Evolutionary conservation across 106 monocot genomes (phyloP).

Genomic region (Apostasia shenzhenica): DNA sequence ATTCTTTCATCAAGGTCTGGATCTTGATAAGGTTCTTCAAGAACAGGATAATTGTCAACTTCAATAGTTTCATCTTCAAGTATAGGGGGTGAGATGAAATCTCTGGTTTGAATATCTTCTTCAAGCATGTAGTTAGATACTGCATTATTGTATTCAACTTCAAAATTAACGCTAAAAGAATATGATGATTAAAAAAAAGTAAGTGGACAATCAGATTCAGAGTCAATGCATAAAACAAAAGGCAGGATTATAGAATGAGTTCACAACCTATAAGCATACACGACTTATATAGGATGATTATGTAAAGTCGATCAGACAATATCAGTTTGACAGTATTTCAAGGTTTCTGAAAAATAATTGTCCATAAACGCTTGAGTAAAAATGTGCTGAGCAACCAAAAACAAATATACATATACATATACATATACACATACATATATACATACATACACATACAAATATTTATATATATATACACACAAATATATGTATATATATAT

Average conservation of each 20-base stretch:
- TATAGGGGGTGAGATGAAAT: conserved; percentile 10
- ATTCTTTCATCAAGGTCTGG: conserved; percentile 25
- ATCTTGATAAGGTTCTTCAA: conserved; percentile 33
- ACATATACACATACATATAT: too few relatives aligned
- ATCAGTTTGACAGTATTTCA: too few relatives aligned
- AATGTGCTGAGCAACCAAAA: too few relatives aligned
- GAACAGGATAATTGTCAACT: conserved; percentile 34
- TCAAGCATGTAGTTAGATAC: conserved; percentile 28
- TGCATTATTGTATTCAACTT: conserved; percentile 10
- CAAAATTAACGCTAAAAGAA: background rate
- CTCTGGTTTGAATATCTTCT: conserved; percentile 21
- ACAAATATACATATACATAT: too few relatives aligned
- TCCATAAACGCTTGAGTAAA: too few relatives aligned
- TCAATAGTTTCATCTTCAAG: conserved; percentile 30
- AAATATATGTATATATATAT: too few relatives aligned
- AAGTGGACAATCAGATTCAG: background rate
- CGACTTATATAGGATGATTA: too few relatives aligned
- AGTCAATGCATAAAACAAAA: background rate
- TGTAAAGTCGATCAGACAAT: too few relatives aligned
- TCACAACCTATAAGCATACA: too few relatives aligned
- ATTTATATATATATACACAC: too few relatives aligned
- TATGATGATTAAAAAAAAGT: conserved; percentile 1
- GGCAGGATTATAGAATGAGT: background rate
- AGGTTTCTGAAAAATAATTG: too few relatives aligned
- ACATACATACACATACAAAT: too few relatives aligned